Evolutionary conservation across 805 yeast species (phyloP).

Genomic region (Saccharomycodes ludwigii): DNA sequence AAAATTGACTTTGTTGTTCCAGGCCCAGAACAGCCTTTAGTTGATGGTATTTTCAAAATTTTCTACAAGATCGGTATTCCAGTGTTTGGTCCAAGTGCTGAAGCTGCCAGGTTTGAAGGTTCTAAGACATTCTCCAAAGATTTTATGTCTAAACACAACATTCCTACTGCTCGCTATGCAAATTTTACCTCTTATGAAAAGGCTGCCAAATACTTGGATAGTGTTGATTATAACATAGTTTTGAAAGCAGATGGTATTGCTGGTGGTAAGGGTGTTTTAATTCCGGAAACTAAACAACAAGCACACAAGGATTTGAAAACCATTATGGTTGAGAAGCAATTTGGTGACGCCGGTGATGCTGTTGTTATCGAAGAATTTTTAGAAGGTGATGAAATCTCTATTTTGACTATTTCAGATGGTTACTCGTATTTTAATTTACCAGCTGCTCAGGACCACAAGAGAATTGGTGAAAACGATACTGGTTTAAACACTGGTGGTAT

Average conservation of each 20-base stretch:
- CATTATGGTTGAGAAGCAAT: conserved; percentile 80
- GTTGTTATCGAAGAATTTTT: conserved; percentile 92
- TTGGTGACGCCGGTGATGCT: conserved; percentile 89
- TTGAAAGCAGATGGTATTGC: conserved; percentile 97
- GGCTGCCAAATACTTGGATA: conserved; percentile 60
- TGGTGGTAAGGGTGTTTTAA: conserved; percentile 96
- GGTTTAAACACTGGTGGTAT: conserved; percentile 98
- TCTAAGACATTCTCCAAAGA: conserved; percentile 90
- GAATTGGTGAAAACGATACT: conserved; percentile 83
- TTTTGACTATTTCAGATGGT: conserved; percentile 87
- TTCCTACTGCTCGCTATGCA: conserved; percentile 88
- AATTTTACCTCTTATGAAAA: conserved; percentile 67
- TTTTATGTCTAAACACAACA: conserved; percentile 82
- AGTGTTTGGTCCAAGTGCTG: conserved; percentile 89
- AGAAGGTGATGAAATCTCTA: conserved; percentile 94
- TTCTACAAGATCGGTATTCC: conserved; percentile 78
- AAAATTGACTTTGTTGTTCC: conserved; percentile 71
- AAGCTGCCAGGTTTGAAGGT: conserved; percentile 93
- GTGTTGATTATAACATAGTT: conserved; percentile 65
- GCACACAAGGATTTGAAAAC: conserved; percentile 74
- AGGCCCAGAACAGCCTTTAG: conserved; percentile 98
- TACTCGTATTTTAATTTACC: conserved; percentile 85
- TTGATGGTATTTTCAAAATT: conserved; percentile 72
- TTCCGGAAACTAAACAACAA: conserved; percentile 75
- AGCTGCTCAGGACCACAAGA: conserved; percentile 96